Evolutionary conservation across 1,284 basidiomycete species (phyloP).

Genomic region (Peniophora sp.): DNA sequence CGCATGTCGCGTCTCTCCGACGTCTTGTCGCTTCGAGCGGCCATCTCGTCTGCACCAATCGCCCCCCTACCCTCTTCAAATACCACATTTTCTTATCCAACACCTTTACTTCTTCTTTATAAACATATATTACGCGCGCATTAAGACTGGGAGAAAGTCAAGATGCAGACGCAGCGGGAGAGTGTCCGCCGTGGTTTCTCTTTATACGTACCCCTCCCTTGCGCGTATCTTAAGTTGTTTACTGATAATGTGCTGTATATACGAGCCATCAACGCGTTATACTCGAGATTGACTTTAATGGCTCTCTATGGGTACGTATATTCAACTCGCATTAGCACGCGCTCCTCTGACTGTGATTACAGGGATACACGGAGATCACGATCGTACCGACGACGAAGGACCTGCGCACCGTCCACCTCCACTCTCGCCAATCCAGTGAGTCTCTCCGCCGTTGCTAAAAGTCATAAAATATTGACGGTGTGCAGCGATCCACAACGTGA

Average conservation of each 20-base stretch:
- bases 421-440: constrained; percentile 80
- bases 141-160: background rate
- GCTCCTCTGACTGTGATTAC: constrained; percentile 5
- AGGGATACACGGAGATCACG: constrained; percentile 92
- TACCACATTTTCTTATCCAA: background rate
- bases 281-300: constrained; percentile 82
- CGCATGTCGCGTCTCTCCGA: too few species aligned
- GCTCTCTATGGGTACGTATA: constrained; percentile 61
- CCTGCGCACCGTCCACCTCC: constrained; percentile 75
- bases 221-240: constrained; percentile 11
- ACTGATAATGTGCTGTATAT: constrained; percentile 52
- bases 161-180: constrained; percentile 64
- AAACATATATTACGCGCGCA: too few species aligned
- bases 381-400: constrained; percentile 72
- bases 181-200: constrained; percentile 71
- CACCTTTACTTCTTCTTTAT: too few species aligned
- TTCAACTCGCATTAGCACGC: background rate
- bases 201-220: constrained; percentile 60
- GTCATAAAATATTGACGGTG: constrained; percentile 8
- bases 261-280: constrained; percentile 92
- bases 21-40: too few species aligned
- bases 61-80: too few species aligned
- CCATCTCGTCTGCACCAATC: too few species aligned
- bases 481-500: constrained; percentile 68
- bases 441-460: constrained; percentile 11